Conservation (phyloP, 257 asterid genomes). For the Solanum pennellii region DNA sequence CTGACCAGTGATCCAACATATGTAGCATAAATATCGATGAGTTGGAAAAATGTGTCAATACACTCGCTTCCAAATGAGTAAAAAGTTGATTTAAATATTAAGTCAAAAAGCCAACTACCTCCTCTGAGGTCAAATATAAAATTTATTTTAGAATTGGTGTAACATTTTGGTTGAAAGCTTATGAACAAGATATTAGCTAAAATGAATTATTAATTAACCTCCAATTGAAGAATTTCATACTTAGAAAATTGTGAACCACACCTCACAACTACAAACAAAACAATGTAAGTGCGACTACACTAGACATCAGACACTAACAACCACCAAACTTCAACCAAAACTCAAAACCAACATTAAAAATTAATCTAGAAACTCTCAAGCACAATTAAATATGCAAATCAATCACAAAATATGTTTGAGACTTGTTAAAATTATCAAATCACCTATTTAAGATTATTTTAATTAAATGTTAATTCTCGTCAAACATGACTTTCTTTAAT, state of each 20-base stretch:
- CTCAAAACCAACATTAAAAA: background rate
- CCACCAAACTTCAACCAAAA: background rate
- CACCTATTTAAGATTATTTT: background rate
- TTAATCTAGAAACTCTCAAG: background rate
- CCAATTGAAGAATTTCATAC: background rate
- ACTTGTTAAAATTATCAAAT: background rate
- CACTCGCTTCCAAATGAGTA: background rate
- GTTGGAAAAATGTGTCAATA: background rate
- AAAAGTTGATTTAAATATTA: too few relatives aligned
- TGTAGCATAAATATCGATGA: background rate
- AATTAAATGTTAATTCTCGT: too few relatives aligned
- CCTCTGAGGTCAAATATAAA: background rate
- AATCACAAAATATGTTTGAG: background rate
- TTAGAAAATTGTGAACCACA: background rate
- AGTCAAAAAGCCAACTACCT: background rate
- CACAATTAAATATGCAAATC: background rate
- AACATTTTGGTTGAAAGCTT: background rate
- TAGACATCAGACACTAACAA: background rate
- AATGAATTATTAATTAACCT: background rate
- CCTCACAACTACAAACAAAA: background rate
- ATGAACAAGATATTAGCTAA: background rate
- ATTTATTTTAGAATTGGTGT: background rate
- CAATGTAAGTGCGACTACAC: background rate
- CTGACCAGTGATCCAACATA: too few relatives aligned
- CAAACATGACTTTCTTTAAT: background rate